These are phyloP conservation scores for Coemansia sp. DNA, from an alignment of 192 early-diverging fungal genomes.

Conservation along the genomic window DNA sequence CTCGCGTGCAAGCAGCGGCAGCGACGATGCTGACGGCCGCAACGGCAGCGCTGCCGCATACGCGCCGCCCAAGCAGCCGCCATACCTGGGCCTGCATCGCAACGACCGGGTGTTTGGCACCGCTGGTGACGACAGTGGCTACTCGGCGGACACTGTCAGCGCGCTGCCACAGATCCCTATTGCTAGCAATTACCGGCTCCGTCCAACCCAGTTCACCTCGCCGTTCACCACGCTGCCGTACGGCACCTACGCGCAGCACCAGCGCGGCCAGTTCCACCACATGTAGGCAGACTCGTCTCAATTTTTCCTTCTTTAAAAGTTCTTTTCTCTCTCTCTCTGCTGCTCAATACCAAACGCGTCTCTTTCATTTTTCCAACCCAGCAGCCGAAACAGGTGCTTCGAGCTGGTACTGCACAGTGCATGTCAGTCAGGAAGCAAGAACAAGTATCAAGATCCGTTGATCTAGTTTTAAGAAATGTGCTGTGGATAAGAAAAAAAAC, in stretches of 20 bases:
- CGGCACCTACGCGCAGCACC: slow-evolving; percentile 31
- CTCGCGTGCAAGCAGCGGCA: slow-evolving; percentile 1
- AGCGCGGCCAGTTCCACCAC: background rate
- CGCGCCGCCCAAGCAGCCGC: slow-evolving; percentile 21
- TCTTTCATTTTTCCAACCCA: background rate
- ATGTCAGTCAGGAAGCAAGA: too few relatives aligned
- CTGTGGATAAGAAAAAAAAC: background rate
- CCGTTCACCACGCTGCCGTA: slow-evolving; percentile 51
- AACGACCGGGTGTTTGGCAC: background rate
- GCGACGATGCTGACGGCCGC: slow-evolving; percentile 7
- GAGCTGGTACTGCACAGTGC: too few relatives aligned
- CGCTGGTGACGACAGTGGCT: background rate
- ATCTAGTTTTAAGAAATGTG: slow-evolving; percentile 9
- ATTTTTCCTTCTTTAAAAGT: background rate
- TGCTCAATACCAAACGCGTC: background rate
- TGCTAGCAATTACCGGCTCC: slow-evolving; percentile 8
- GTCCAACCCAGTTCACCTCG: slow-evolving; percentile 42
- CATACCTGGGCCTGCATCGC: slow-evolving; percentile 42
- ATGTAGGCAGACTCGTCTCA: slow-evolving; percentile 1
- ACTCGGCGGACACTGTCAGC: background rate
- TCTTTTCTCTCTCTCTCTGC: too few relatives aligned
- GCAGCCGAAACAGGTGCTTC: too few relatives aligned
- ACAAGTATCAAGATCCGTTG: background rate
- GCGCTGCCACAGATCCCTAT: background rate
- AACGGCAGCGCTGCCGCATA: background rate